These are phyloP conservation scores for Neurospora sp. DNA, from an alignment of 2,329 filamentous ascomycete species.

Conservation along the genomic window DNA sequence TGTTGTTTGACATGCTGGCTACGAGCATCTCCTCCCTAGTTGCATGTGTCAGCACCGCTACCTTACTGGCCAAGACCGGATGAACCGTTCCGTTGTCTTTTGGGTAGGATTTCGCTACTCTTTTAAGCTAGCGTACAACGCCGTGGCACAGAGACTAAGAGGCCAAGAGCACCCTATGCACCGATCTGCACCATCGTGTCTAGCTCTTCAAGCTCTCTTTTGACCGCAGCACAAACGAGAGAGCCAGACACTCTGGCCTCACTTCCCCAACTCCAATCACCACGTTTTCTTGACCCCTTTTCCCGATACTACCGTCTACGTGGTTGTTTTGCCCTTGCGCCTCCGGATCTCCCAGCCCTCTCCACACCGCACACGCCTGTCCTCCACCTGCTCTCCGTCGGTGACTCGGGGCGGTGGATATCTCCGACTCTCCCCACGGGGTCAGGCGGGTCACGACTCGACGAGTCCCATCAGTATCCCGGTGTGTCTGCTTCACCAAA, in stretches of 20 bases:
- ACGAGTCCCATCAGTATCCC: not conserved
- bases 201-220: conserved; percentile 14
- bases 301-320: not conserved
- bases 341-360: not conserved
- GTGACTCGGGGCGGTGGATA: not conserved
- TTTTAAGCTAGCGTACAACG: not conserved
- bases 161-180: conserved; percentile 10
- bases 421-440: not conserved
- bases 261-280: conserved; percentile 1
- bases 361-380: not conserved
- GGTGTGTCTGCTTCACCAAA: not conserved
- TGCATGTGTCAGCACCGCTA: not conserved
- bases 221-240: conserved; percentile 8
- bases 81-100: not conserved
- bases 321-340: not conserved
- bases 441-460: not conserved
- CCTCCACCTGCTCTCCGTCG: not conserved
- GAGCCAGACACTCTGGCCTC: not conserved
- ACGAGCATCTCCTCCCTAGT: not conserved
- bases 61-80: not conserved
- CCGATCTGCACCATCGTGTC: conserved; percentile 12
- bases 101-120: not conserved
- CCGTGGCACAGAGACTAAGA: not conserved
- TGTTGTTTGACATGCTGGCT: not conserved
- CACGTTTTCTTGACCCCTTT: not conserved